Percentiles rank a stretch among this genome's conserved stretches.
phyloP scores from a whole-genome alignment of 805 yeast species.

The Saccharomycopsis vini region DNA sequence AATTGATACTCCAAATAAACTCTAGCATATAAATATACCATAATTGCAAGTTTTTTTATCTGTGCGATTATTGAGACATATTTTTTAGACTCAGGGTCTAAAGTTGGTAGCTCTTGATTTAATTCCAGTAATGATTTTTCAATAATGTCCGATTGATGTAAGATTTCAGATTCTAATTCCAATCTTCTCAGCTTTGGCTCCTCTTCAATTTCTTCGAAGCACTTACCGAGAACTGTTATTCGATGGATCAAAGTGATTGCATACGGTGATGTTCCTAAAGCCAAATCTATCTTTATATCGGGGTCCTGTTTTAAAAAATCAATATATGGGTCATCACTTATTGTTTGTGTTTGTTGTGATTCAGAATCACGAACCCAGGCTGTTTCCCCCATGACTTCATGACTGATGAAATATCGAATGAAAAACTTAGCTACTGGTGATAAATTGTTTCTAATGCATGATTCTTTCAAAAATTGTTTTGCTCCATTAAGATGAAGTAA shows the following conservation, averaged over 20 bases:
- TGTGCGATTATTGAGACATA: slow-evolving; percentile 29
- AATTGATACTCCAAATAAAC: slow-evolving; percentile 25
- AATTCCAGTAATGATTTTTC: slow-evolving; percentile 24
- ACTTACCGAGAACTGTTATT: slow-evolving; percentile 30
- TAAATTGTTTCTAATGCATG: slow-evolving; percentile 22
- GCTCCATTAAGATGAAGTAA: slow-evolving; percentile 31
- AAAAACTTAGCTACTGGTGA: slow-evolving; percentile 31
- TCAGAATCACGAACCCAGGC: slow-evolving; percentile 28
- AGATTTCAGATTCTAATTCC: slow-evolving; percentile 21
- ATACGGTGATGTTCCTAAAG: slow-evolving; percentile 34
- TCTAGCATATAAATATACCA: slow-evolving; percentile 30
- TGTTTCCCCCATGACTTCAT: slow-evolving; percentile 38
- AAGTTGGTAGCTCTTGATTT: slow-evolving; percentile 21
- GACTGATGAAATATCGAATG: slow-evolving; percentile 31
- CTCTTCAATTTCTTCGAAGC: slow-evolving; percentile 28
- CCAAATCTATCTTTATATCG: slow-evolving; percentile 31
- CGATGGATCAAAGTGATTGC: slow-evolving; percentile 30
- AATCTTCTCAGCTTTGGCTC: slow-evolving; percentile 20
- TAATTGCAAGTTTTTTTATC: slow-evolving; percentile 30
- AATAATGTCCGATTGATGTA: slow-evolving; percentile 25
- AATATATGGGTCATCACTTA: slow-evolving; percentile 26
- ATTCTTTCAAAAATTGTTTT: slow-evolving; percentile 27
- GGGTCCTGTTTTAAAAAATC: slow-evolving; percentile 27
- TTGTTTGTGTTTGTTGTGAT: slow-evolving; percentile 16
- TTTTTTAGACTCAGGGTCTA: slow-evolving; percentile 12